Evolutionary conservation across 306 rosid species (phyloP).

Genomic region (Erythrophleum fordii): DNA sequence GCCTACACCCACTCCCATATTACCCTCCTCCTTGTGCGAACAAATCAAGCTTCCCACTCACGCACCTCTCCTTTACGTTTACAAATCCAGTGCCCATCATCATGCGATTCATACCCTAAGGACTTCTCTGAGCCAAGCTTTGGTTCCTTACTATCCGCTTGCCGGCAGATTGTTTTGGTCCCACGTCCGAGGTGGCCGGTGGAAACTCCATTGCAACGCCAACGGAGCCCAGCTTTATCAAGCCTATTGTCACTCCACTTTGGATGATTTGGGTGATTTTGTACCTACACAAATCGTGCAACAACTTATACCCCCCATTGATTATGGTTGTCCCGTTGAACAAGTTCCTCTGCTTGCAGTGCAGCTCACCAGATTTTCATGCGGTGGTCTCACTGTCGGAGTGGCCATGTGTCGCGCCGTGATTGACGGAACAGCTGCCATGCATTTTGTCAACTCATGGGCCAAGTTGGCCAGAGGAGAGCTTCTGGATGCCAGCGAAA

Average conservation of each 20-base stretch:
- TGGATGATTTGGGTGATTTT: conserved; percentile 46
- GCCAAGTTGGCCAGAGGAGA: conserved; percentile 44
- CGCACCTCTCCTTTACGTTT: conserved; percentile 44
- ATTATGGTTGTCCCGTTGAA: conserved; percentile 33
- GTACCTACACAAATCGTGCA: conserved; percentile 37
- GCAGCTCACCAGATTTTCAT: conserved; percentile 38
- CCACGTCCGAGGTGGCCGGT: not conserved
- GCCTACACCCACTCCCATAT: conserved; percentile 26
- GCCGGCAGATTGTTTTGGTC: conserved; percentile 46
- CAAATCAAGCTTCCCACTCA: conserved; percentile 53
- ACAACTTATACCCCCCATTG: conserved; percentile 42
- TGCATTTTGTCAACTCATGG: conserved; percentile 42
- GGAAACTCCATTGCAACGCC: conserved; percentile 46
- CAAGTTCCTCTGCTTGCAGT: conserved; percentile 36
- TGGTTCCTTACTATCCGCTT: conserved; percentile 45
- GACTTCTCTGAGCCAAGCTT: conserved; percentile 35
- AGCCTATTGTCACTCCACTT: conserved; percentile 24
- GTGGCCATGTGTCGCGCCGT: conserved; percentile 25
- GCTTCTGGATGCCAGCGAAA: not conserved
- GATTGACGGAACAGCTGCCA: conserved; percentile 35
- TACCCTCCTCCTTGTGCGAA: conserved; percentile 38
- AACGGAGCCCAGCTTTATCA: conserved; percentile 37
- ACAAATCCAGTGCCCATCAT: conserved; percentile 10
- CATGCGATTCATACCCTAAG: not conserved
- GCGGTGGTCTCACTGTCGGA: conserved; percentile 40